Conservation (phyloP, 805 yeast genomes). For the Saccharomycopsis microspora region DNA sequence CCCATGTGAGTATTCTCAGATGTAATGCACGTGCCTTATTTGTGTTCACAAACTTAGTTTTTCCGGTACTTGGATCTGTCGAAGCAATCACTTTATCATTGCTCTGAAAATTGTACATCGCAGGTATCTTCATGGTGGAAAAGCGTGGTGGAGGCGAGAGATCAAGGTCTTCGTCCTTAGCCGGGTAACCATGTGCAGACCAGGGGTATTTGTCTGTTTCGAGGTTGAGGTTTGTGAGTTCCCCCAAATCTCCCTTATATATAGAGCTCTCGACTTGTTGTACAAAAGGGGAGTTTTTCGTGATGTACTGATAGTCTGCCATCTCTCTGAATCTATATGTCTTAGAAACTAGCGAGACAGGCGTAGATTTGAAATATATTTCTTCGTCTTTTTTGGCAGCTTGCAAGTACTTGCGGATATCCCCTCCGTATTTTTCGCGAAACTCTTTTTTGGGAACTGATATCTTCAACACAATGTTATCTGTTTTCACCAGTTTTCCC, state of each 20-base stretch:
- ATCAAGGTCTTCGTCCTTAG: constrained; percentile 31
- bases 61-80: constrained; percentile 42
- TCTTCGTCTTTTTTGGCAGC: constrained; percentile 24
- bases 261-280: constrained; percentile 29
- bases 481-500: constrained; percentile 13
- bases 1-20: constrained; percentile 29
- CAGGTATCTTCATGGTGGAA: constrained; percentile 67
- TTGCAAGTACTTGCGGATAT: constrained; percentile 8
- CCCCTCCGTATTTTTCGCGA: constrained; percentile 11
- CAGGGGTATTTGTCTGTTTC: constrained; percentile 17
- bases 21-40: constrained; percentile 38
- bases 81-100: constrained; percentile 48
- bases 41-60: constrained; percentile 35
- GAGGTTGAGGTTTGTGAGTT: constrained; percentile 29
- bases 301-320: constrained; percentile 75
- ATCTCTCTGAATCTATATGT: constrained; percentile 73
- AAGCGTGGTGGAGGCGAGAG: constrained; percentile 83
- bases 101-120: constrained; percentile 64
- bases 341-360: constrained; percentile 56
- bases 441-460: constrained; percentile 17
- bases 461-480: constrained; percentile 23
- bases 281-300: constrained; percentile 44
- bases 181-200: constrained; percentile 9
- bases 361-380: constrained; percentile 35
- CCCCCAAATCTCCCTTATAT: constrained; percentile 28